Evolutionary conservation across 2,329 filamentous ascomycete species (phyloP), one percentile per base, ranked within the genome.

Genomic region (Sporothrix schenckii): DNA sequence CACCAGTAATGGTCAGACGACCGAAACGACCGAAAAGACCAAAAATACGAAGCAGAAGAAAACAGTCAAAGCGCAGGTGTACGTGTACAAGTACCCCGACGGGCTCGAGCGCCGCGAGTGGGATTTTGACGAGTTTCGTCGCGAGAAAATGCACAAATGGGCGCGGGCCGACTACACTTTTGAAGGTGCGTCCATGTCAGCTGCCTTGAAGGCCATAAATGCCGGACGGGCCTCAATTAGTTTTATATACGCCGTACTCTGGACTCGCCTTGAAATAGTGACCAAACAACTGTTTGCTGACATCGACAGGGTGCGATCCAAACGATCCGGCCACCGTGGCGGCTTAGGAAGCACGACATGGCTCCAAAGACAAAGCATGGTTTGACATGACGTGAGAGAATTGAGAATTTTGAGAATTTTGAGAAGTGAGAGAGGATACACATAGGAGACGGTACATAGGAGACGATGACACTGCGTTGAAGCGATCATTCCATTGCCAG

Each of bases 61-160:
- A 65, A 81, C 84, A 73, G 83, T 85, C 66, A 80, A 83, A 72
- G 85, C 89, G 2, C 82, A 86, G 67, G 88, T 88, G 14, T 94
- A 94, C 77, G 84, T 93, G 5, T 93, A 86, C 79, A 81, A 83
- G 58, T 73, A 81, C 1, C 78, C 81, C 19, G 74, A 79, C 0
- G 50, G 76, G 0, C 80, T 98, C 21, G 92, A 97, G 79, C 83
- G 86, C 44, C 80, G 82, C 27, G 93, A 97, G 79, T 98, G 94
- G 94, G 92, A 97, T 78, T 95, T 93, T 81, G 88, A 90, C 63
- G 88, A 91, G 73, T 98, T 97, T 78, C 88, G 90, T 72, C 83
- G 84, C 75, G 89, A 95, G 72, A 97, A 93, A 82, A 81, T 88
- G 81, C 78, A 78, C 69, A 70, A 76, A 3, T 89, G 86, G 86